phyloP scores from a whole-genome alignment of 2,329 filamentous ascomycete species.

The Boeremia exigua region DNA sequence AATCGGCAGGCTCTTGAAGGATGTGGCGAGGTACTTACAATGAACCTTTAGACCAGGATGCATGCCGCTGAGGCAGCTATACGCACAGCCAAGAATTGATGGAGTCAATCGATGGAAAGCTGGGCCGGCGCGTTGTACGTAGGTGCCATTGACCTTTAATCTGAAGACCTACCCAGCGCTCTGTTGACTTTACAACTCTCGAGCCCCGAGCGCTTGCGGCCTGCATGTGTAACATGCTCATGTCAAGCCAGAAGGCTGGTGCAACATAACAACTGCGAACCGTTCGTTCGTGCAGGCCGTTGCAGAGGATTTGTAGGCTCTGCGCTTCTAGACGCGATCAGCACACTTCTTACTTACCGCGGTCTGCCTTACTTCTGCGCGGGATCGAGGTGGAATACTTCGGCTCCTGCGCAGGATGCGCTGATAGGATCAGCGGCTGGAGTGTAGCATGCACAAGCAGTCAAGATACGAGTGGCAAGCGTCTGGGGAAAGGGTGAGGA shows the following conservation, averaged over 20 bases:
- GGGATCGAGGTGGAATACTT: conserved; percentile 6
- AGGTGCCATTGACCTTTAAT: not conserved
- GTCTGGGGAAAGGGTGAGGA: conserved; percentile 17
- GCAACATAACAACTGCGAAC: conserved; percentile 5
- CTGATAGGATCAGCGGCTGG: conserved; percentile 28
- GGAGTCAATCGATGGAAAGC: not conserved
- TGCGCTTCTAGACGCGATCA: conserved; percentile 15
- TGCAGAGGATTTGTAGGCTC: conserved; percentile 1
- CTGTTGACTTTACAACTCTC: not conserved
- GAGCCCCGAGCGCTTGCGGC: not conserved
- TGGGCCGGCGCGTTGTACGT: not conserved
- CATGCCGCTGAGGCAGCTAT: conserved; percentile 4
- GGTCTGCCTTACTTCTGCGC: conserved; percentile 7
- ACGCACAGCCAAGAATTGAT: conserved; percentile 1
- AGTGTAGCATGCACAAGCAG: conserved; percentile 21
- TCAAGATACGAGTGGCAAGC: conserved; percentile 19
- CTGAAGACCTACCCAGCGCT: not conserved
- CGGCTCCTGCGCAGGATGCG: conserved; percentile 8
- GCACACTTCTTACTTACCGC: conserved; percentile 16
- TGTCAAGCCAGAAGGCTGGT: not conserved
- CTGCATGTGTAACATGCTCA: conserved; percentile 1
- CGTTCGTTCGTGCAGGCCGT: conserved; percentile 7
- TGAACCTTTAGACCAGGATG: not conserved
- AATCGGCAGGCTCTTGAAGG: conserved; percentile 14
- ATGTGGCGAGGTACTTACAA: conserved; percentile 16